A percentile compares a stretch with the other conserved stretches of the same genome.
Evolutionary conservation across 768 basidiomycete species (phyloP).

Genomic region (Sarcodon sp.): DNA sequence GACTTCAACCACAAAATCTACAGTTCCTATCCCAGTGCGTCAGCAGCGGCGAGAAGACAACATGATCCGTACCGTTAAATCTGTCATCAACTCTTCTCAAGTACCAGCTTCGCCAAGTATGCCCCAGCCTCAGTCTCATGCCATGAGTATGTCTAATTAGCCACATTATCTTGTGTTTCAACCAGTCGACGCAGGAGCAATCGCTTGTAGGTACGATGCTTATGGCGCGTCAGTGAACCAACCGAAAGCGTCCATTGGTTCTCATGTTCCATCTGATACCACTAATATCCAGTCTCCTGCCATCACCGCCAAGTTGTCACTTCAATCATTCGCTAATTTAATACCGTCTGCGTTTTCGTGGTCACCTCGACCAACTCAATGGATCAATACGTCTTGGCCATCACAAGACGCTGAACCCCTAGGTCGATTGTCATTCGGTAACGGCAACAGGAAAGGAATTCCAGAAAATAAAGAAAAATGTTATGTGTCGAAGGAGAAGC

Average conservation of each 20-base stretch:
- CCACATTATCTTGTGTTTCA: slow-evolving; percentile 1
- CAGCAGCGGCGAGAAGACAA: slow-evolving; percentile 21
- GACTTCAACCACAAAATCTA: slow-evolving; percentile 24
- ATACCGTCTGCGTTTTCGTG: slow-evolving; percentile 41
- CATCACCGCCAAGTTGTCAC: slow-evolving; percentile 38
- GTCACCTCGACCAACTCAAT: slow-evolving; percentile 10
- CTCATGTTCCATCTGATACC: background rate
- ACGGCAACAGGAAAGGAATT: background rate
- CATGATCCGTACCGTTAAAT: slow-evolving; percentile 5
- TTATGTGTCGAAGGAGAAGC: slow-evolving; percentile 52
- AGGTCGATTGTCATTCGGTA: too few species aligned
- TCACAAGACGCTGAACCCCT: too few species aligned
- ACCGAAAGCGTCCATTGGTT: background rate
- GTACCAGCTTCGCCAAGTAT: slow-evolving; percentile 9
- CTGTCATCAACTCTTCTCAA: slow-evolving; percentile 8
- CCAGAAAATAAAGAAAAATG: slow-evolving; percentile 11
- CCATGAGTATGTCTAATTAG: slow-evolving; percentile 13
- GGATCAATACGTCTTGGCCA: too few species aligned
- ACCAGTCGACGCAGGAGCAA: slow-evolving; percentile 6
- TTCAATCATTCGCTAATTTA: slow-evolving; percentile 48
- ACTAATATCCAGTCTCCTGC: background rate
- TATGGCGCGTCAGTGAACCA: background rate
- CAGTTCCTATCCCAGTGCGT: slow-evolving; percentile 23
- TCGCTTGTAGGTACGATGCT: slow-evolving; percentile 5
- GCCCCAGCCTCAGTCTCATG: slow-evolving; percentile 10